Base-by-base conservation (phyloP, 2,329 filamentous ascomycete genomes). In the Penicillium vulpinum region DNA sequence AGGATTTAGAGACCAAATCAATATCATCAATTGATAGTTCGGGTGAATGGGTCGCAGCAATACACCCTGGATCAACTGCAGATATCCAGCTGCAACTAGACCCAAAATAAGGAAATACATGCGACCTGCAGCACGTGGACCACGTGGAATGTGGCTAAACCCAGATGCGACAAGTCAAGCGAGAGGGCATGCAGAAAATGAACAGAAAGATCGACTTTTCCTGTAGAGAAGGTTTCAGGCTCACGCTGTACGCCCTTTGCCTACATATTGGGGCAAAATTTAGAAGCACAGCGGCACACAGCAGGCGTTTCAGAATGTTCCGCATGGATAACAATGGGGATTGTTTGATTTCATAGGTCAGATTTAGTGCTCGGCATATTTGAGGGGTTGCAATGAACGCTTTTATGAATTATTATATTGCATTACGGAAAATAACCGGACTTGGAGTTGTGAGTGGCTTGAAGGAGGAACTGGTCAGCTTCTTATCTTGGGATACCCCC, bases 81-180 rank as follows among this genome's bases (percentile, higher is more conserved):
- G 21, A 31, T 31, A 49, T 36, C 26, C 15, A 11, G 28, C 24
- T 57, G 44, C 53, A 54, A 35, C 50, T 47, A 56, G 36, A 29
- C 38, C 59, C 5, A 10, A 62, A 58, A 46, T 31, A 21, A 64
- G 63, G 40, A 47, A 60, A 50, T 41, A 56, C 62, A 66, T 56
- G 62, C 64, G 64, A 65, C 41, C 39, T 60, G 53, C 54, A 58
- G 58, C 62, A 66, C 58, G 63, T 63, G 61, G 57, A 46, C 61
- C 64, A 66, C 64, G 64, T 66, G 64, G 62, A 39, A 52, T 43
- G 48, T 41, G 51, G 48, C 41, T 41, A 55, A 51, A 24, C 39
- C 16, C 24, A 29, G 47, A 51, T 24, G 28, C 36, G 50, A 51
- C 31, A 36, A 44, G 11, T 16, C n/a, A 41, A 56, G 47, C 16